These are phyloP conservation scores for Mortierella sp. DNA, from an alignment of 371 early-diverging fungal genomes.

Conservation along the genomic window DNA sequence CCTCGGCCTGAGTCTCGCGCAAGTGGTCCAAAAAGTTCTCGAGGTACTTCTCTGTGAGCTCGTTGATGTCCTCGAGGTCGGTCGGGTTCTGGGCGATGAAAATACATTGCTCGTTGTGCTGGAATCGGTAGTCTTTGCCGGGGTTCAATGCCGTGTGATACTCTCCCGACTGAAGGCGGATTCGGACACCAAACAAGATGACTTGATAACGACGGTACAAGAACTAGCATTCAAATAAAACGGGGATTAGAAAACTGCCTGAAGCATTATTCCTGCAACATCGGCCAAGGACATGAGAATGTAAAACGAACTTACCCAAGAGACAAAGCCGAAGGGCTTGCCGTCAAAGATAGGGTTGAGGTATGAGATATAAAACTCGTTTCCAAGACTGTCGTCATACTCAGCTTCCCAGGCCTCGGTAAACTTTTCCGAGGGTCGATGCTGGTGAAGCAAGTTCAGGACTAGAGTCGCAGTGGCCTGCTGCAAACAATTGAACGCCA, in stretches of 20 bases:
- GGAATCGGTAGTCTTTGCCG: slow-evolving; percentile 69
- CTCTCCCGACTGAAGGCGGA: slow-evolving; percentile 56
- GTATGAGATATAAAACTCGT: slow-evolving; percentile 74
- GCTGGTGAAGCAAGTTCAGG: slow-evolving; percentile 76
- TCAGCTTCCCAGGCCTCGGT: slow-evolving; percentile 81
- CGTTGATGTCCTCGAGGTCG: slow-evolving; percentile 67
- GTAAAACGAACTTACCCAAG: slow-evolving; percentile 58
- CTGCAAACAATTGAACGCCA: slow-evolving; percentile 78
- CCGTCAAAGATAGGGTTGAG: slow-evolving; percentile 72
- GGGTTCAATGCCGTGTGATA: slow-evolving; percentile 74
- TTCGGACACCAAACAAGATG: slow-evolving; percentile 75
- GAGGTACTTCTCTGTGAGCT: slow-evolving; percentile 36
- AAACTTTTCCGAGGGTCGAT: slow-evolving; percentile 69
- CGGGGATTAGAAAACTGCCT: background rate
- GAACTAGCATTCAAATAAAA: slow-evolving; percentile 33
- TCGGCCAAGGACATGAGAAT: background rate
- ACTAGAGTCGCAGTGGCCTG: slow-evolving; percentile 78
- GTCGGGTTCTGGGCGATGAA: slow-evolving; percentile 76
- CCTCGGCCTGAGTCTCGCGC: slow-evolving; percentile 38
- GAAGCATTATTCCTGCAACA: background rate
- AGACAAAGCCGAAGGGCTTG: slow-evolving; percentile 69
- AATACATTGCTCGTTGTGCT: slow-evolving; percentile 71
- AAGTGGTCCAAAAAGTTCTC: slow-evolving; percentile 45
- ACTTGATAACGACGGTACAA: slow-evolving; percentile 80
- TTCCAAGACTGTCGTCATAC: slow-evolving; percentile 82